phyloP scores from a whole-genome alignment of 768 basidiomycete species.

The Xanthoconium purpureum region DNA sequence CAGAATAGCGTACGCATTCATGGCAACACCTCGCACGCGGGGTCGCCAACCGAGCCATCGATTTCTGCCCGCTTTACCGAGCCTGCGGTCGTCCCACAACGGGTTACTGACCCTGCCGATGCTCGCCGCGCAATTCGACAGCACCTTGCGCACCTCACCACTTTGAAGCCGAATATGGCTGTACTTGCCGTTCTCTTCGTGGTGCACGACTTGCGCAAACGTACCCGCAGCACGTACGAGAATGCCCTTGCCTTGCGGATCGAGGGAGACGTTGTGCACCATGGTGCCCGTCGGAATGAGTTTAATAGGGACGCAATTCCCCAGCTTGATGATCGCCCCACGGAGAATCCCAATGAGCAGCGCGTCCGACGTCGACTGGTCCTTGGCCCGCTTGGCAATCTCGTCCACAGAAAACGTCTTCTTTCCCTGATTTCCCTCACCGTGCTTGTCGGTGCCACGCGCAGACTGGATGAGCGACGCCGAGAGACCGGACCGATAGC shows the following conservation, averaged over 20 bases:
- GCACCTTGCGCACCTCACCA: slow-evolving; percentile 87
- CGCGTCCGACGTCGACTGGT: slow-evolving; percentile 46
- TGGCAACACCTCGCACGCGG: slow-evolving; percentile 89
- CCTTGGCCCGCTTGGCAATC: slow-evolving; percentile 22
- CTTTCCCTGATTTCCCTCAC: not conserved
- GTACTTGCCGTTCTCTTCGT: slow-evolving; percentile 70
- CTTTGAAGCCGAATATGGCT: slow-evolving; percentile 83
- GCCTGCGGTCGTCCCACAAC: slow-evolving; percentile 75
- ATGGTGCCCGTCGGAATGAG: slow-evolving; percentile 91
- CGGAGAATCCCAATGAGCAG: slow-evolving; percentile 85
- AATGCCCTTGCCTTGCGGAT: slow-evolving; percentile 69
- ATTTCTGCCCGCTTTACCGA: slow-evolving; percentile 90
- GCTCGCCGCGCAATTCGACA: slow-evolving; percentile 80
- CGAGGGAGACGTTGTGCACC: slow-evolving; percentile 82
- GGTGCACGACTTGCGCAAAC: slow-evolving; percentile 75
- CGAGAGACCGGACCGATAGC: slow-evolving; percentile 81
- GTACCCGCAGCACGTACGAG: slow-evolving; percentile 91
- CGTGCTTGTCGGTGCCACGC: slow-evolving; percentile 23
- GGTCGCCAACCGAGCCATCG: slow-evolving; percentile 87
- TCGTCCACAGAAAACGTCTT: slow-evolving; percentile 19
- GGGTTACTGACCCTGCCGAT: slow-evolving; percentile 91
- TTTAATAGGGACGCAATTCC: slow-evolving; percentile 89
- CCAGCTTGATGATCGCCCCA: slow-evolving; percentile 77
- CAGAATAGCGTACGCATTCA: slow-evolving; percentile 74
- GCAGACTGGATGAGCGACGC: slow-evolving; percentile 56